A percentile compares a stretch with the other conserved stretches of the same genome.
Conservation (phyloP, 169 alveolate species). For the Plasmodium cynomolgi region DNA sequence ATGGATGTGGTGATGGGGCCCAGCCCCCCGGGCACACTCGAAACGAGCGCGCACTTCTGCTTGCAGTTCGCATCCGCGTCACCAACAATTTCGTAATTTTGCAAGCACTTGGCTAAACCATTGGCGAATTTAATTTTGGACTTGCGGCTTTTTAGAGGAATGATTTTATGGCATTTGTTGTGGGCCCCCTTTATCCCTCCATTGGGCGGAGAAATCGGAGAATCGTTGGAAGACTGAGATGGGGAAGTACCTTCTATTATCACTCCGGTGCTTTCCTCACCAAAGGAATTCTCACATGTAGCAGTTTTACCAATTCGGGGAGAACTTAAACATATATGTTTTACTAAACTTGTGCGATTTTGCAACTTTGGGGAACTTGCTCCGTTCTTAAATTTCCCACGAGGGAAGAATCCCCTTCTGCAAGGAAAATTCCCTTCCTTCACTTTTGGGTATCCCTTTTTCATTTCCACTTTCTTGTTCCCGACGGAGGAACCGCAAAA, state of each 20-base stretch:
- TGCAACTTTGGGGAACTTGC: not conserved
- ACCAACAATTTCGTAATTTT: conserved; percentile 42
- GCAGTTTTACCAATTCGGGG: not conserved
- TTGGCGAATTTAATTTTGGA: conserved; percentile 28
- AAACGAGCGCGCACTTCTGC: conserved; percentile 1
- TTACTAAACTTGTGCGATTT: not conserved
- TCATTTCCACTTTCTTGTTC: not conserved
- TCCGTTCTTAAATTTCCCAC: not conserved
- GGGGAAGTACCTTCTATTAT: not conserved
- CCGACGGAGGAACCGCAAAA: not conserved
- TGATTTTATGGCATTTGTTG: not conserved
- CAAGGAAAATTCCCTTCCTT: not conserved
- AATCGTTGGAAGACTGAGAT: not conserved
- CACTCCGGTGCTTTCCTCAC: not conserved
- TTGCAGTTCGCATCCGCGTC: conserved; percentile 39
- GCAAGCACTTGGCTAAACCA: conserved; percentile 2
- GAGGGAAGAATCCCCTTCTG: not conserved
- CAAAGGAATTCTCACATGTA: not conserved
- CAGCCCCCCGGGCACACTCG: conserved; percentile 63
- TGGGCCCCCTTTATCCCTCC: not conserved
- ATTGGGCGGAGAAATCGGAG: not conserved
- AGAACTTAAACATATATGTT: not conserved
- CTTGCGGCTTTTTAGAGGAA: not conserved
- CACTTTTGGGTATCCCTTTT: not conserved
- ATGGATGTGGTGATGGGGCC: conserved; percentile 64